phyloP scores from a whole-genome alignment of 169 alveolate genomes.

The Eimeria sp. region DNA sequence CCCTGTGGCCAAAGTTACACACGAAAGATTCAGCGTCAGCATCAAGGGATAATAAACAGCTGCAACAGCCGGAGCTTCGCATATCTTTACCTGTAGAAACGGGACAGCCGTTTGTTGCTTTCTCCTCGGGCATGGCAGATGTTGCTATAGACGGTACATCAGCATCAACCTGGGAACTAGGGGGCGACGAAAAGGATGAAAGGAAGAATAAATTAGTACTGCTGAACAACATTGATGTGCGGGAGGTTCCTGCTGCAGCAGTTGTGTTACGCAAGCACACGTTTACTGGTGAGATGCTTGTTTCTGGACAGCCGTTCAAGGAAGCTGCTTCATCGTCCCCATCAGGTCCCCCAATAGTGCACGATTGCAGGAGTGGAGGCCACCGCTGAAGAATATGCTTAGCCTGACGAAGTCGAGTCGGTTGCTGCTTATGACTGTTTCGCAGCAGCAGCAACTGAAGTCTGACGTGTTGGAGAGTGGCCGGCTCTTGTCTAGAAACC shows the following conservation, averaged over 20 bases:
- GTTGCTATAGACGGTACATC: not conserved
- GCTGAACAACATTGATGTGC: conserved; percentile 25
- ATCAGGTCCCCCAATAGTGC: conserved; percentile 22
- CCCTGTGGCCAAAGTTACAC: not conserved
- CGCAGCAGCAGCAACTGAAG: conserved; percentile 59
- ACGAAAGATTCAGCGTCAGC: not conserved
- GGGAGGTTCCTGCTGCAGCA: conserved; percentile 27
- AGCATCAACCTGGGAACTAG: not conserved
- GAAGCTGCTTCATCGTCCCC: not conserved
- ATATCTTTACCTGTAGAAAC: conserved; percentile 10
- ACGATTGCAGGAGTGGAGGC: not conserved
- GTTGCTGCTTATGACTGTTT: conserved; percentile 37
- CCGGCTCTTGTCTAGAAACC: conserved; percentile 34
- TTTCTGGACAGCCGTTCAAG: not conserved
- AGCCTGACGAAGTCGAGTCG: not conserved
- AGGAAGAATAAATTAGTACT: conserved; percentile 19
- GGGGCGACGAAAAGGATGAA: conserved; percentile 12
- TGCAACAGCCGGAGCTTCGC: not conserved
- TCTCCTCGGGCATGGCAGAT: not conserved
- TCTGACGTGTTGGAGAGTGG: conserved; percentile 46
- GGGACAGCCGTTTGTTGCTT: not conserved
- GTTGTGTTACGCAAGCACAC: not conserved
- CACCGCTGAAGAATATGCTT: conserved; percentile 4
- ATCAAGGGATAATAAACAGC: not conserved
- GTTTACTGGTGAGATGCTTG: conserved; percentile 15